phyloP scores from a whole-genome alignment of 768 basidiomycete species.

The Crassisporium funariophilum region DNA sequence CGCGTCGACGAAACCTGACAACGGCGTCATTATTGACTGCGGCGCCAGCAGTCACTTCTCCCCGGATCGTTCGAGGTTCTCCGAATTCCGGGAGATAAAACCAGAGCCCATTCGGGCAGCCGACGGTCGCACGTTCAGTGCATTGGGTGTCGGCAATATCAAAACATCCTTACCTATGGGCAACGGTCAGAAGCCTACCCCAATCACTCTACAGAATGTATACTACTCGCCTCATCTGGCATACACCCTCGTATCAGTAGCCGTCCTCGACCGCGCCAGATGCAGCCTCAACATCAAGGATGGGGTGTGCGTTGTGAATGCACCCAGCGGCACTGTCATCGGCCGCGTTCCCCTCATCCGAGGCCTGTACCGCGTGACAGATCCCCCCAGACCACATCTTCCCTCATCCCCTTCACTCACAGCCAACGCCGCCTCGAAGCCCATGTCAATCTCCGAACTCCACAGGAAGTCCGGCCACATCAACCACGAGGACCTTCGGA shows the following conservation, averaged over 20 bases:
- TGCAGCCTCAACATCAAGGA: constrained; percentile 15
- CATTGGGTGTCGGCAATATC: not conserved
- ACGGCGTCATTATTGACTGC: constrained; percentile 28
- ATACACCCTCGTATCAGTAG: constrained; percentile 30
- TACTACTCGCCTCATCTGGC: constrained; percentile 24
- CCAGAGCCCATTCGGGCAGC: not conserved
- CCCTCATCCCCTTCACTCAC: too few species aligned
- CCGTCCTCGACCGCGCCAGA: constrained; percentile 18
- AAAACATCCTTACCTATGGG: not conserved
- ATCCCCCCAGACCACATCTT: not conserved
- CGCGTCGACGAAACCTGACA: not conserved
- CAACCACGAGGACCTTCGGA: not conserved
- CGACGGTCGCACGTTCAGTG: not conserved
- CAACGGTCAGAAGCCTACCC: not conserved
- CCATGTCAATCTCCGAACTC: not conserved
- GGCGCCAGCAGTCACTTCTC: constrained; percentile 37
- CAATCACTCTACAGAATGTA: not conserved
- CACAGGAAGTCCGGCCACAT: not conserved
- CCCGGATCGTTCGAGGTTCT: constrained; percentile 25
- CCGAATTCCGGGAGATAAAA: not conserved
- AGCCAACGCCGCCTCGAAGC: not conserved
- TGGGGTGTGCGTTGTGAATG: constrained; percentile 4
- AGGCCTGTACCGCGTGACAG: constrained; percentile 27
- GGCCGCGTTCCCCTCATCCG: constrained; percentile 22
- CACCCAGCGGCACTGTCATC: constrained; percentile 16